These are phyloP conservation scores for Blumeria graminis DNA, from an alignment of 2,329 filamentous ascomycete genomes.

Conservation along the genomic window DNA sequence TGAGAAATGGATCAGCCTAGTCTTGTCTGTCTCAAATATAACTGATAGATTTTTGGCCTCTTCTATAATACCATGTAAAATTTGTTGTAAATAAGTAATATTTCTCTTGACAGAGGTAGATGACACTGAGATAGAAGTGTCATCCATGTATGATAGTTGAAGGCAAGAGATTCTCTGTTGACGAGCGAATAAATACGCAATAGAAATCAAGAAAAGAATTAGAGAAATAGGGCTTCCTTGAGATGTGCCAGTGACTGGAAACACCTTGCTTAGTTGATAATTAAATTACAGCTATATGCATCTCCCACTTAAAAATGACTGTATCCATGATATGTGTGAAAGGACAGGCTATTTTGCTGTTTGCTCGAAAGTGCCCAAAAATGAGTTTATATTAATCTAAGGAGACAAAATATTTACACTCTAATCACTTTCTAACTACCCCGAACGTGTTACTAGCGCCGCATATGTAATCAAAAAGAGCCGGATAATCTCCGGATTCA, in stretches of 20 bases:
- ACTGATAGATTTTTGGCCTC: not conserved
- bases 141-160: not conserved
- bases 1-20: not conserved
- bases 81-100: not conserved
- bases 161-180: too few species aligned
- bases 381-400: too few species aligned
- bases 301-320: not conserved
- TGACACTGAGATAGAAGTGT: not conserved
- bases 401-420: too few species aligned
- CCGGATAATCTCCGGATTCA: too few species aligned
- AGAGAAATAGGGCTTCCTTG: not conserved
- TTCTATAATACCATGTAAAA: not conserved
- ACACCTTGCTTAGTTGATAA: not conserved
- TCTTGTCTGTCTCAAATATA: not conserved
- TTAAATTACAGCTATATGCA: too few species aligned
- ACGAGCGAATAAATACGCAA: not conserved
- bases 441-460: too few species aligned
- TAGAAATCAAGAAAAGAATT: not conserved
- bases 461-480: too few species aligned
- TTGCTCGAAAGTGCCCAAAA: too few species aligned
- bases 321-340: not conserved
- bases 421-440: too few species aligned
- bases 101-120: not conserved
- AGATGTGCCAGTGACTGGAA: not conserved
- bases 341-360: too few species aligned